Conservation (phyloP, 345 rosid species). For the Eucalyptus brandiana region DNA sequence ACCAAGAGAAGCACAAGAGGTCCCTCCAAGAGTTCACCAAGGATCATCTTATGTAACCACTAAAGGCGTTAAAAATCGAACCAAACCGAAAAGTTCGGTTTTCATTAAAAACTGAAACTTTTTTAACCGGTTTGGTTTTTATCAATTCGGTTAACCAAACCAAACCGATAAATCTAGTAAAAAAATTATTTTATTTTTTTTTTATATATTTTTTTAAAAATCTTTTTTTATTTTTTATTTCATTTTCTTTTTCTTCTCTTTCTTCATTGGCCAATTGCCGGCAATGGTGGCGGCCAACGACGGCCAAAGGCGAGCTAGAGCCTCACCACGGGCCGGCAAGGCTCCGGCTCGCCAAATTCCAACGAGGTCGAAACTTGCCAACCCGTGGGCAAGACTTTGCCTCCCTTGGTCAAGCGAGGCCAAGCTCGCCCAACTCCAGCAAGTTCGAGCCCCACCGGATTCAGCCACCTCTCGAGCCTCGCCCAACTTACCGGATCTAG, state of each 20-base stretch:
- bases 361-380: rapidly evolving
- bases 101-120: rapidly evolving
- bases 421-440: rapidly evolving
- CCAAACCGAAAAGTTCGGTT: rapidly evolving
- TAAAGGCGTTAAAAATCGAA: too few species aligned
- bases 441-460: rapidly evolving
- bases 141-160: rapidly evolving
- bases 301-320: rapidly evolving
- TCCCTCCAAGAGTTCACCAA: neutral
- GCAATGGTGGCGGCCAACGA: rapidly evolving
- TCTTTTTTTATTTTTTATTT: too few species aligned
- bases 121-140: rapidly evolving
- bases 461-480: rapidly evolving
- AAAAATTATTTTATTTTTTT: too few species aligned
- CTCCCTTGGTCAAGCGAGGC: too few species aligned
- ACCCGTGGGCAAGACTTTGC: rapidly evolving
- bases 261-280: rapidly evolving
- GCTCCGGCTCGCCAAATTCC: too few species aligned
- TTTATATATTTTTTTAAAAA: rapidly evolving
- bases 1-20: neutral
- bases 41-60: neutral
- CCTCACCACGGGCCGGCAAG: rapidly evolving
- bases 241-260: too few species aligned
- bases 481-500: rapidly evolving
- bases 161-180: too few species aligned